phyloP scores from a whole-genome alignment of 306 rosid genomes.

The Spatholobus suberectus region DNA sequence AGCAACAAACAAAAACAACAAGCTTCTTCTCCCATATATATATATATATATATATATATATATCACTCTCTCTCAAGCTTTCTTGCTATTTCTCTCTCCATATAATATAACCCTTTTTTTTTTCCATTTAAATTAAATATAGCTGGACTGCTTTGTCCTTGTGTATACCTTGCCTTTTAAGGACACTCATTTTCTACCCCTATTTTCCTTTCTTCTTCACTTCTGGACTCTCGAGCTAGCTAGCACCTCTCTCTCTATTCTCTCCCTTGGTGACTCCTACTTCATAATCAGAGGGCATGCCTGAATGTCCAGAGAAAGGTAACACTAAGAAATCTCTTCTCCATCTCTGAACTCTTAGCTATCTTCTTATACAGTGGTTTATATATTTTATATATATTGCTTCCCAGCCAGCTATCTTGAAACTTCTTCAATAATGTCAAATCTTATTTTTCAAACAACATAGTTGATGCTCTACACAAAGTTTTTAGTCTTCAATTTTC shows the following conservation, averaged over 20 bases:
- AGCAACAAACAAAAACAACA: conserved; percentile 37
- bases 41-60: not conserved
- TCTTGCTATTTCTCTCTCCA: conserved; percentile 10
- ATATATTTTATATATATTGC: not conserved
- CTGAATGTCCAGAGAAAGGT: conserved; percentile 99
- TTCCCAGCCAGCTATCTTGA: not conserved
- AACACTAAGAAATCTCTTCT: conserved; percentile 36
- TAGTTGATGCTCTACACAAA: not conserved
- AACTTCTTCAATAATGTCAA: conserved; percentile 22
- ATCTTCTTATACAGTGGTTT: not conserved
- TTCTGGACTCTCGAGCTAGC: conserved; percentile 28
- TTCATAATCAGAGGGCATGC: conserved; percentile 78
- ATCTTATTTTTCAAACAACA: conserved; percentile 3
- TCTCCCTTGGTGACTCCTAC: conserved; percentile 48
- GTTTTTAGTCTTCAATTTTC: not conserved
- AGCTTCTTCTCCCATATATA: conserved; percentile 14
- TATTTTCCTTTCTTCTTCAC: conserved; percentile 55
- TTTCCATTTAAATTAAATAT: conserved; percentile 46
- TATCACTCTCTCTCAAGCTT: not conserved
- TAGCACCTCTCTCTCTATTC: conserved; percentile 37
- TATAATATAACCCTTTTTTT: conserved; percentile 17
- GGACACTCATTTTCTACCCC: conserved; percentile 55
- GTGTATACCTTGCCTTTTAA: conserved; percentile 81
- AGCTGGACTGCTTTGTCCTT: conserved; percentile 52
- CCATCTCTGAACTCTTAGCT: not conserved